phyloP scores from a whole-genome alignment of 1,139 yeast species.

The Candida sp. region DNA sequence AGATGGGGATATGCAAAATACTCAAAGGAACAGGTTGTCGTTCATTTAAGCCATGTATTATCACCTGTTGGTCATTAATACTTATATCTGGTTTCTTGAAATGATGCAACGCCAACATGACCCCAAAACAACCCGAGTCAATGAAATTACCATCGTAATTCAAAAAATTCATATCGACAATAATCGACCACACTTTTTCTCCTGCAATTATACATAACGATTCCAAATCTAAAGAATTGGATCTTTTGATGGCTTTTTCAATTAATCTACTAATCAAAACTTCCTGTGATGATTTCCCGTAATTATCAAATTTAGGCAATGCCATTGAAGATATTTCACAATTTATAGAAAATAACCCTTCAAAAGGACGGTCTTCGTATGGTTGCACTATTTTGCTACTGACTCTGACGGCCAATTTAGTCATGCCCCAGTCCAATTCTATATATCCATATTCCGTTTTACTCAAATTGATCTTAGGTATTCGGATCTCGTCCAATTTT shows the following conservation, averaged over 20 bases:
- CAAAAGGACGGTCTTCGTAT: conserved; percentile 89
- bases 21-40: conserved; percentile 86
- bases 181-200: conserved; percentile 81
- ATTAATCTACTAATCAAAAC: conserved; percentile 73
- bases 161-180: conserved; percentile 86
- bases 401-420: conserved; percentile 72
- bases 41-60: conserved; percentile 70
- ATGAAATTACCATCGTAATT: conserved; percentile 91
- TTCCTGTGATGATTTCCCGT: conserved; percentile 74
- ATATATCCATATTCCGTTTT: conserved; percentile 72
- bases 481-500: conserved; percentile 57
- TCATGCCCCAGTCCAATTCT: conserved; percentile 71
- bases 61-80: conserved; percentile 50
- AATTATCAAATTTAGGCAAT: conserved; percentile 75
- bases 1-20: conserved; percentile 83
- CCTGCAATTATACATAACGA: conserved; percentile 91
- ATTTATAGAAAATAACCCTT: conserved; percentile 80
- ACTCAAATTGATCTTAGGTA: conserved; percentile 61
- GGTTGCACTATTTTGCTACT: conserved; percentile 82
- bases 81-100: conserved; percentile 82
- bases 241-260: conserved; percentile 87
- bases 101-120: conserved; percentile 80
- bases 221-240: conserved; percentile 89
- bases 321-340: conserved; percentile 93
- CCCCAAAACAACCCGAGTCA: conserved; percentile 89